These are phyloP conservation scores for Quercus variabilis DNA, from an alignment of 306 rosid genomes.

Conservation along the genomic window DNA sequence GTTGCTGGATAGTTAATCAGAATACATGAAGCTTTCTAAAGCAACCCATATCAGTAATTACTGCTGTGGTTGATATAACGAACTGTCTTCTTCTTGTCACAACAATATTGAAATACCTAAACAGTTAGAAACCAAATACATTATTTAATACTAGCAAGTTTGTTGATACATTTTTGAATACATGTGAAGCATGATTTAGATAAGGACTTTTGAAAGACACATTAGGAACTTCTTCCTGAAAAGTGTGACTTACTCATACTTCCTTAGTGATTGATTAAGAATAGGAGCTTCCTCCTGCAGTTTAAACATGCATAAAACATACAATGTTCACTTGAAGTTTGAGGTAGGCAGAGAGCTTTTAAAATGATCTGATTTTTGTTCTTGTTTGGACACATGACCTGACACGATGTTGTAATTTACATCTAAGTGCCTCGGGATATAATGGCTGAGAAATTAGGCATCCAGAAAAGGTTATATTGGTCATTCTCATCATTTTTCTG, in stretches of 20 bases:
- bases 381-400: not conserved
- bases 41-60: not conserved
- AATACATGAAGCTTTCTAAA: not conserved
- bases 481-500: not conserved
- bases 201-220: not conserved
- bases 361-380: not conserved
- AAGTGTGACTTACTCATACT: not conserved
- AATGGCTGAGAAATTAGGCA: not conserved
- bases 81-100: no score
- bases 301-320: not conserved
- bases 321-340: not conserved
- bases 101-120: not conserved
- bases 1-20: not conserved
- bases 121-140: not conserved
- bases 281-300: not conserved
- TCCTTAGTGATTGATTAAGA: not conserved
- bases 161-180: not conserved
- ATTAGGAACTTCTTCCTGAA: not conserved
- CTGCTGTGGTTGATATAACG: not conserved
- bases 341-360: not conserved
- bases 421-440: not conserved
- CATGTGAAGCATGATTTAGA: not conserved
- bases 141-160: not conserved
- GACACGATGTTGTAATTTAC: not conserved
- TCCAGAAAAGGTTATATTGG: not conserved